These are phyloP conservation scores for Rheum nobile DNA, from an alignment of 148 eudicot species.

Conservation along the genomic window DNA sequence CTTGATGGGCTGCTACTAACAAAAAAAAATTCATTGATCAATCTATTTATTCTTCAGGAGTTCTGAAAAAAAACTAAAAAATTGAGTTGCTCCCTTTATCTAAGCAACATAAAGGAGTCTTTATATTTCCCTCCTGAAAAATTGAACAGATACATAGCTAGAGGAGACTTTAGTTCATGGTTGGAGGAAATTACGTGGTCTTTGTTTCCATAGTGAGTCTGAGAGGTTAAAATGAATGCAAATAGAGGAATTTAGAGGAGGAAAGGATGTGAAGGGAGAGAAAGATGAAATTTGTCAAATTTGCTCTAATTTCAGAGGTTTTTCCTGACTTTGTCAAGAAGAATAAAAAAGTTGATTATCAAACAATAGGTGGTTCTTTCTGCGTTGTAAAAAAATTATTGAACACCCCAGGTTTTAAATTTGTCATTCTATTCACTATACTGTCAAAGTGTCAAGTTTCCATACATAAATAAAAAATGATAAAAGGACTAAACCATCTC, in stretches of 20 bases:
- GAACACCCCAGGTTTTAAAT: no score
- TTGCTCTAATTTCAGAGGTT: no score
- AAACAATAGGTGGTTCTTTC: no score
- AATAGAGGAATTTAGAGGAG: background rate
- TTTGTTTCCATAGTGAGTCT: background rate
- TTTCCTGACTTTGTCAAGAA: no score
- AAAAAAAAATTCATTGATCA: background rate
- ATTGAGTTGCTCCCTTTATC: no score
- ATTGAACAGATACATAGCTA: background rate
- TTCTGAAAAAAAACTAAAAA: background rate
- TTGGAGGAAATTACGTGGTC: background rate
- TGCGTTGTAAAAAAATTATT: no score
- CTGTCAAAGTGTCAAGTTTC: background rate
- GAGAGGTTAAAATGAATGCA: background rate
- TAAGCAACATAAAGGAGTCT: no score
- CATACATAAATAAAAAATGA: background rate
- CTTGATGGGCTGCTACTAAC: background rate
- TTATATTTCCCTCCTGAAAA: no score
- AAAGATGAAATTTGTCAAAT: background rate
- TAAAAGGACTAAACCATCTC: background rate
- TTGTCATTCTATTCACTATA: background rate
- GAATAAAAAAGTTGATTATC: no score
- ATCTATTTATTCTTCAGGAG: background rate
- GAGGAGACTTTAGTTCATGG: background rate
- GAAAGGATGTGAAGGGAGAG: background rate